Evolutionary conservation across 129 eudicot species (phyloP), one percentile per base, ranked within the genome.

Genomic region (Centella asiatica): DNA sequence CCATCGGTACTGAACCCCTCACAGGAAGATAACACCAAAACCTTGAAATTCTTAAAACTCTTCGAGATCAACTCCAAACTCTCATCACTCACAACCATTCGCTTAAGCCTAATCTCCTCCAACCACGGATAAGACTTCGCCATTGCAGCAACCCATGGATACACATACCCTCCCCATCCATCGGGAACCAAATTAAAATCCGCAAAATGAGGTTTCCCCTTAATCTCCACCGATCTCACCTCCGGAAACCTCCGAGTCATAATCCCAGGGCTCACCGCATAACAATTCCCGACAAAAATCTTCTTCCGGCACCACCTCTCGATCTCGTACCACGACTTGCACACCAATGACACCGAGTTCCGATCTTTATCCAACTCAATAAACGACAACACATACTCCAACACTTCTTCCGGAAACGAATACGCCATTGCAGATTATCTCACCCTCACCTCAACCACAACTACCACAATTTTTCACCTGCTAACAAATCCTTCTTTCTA

Each of bases 181-280:
- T 88, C 89, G 23, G 96, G 96, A 10, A 88, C 94, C 67, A 88
- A 76, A 69, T 79, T 84, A 52, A 80, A 88, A 44, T 88, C 96
- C 6, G 94, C 87, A 45, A 88, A 88, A 79, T 83, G 90, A 31
- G 94, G 94, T 68, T 84, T 84, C 26, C 94, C 96, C 50, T 87
- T 84, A 13, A 82, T 36, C 67, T 70, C 75, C 67, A 82, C 72
- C 48, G 81, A 67, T 57, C 86, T 66, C 15, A 79, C 60, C 47
- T 88, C 85, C 42, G 87, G 85, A 58, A 88, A 88, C 64, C 94
- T 63, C 62, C 77, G 66, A 67, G 65, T 73, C 87, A 77, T 60
- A 60, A 76, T 49, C 40, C 63, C 60, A 51, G 94, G 94, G 20
- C 71, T 74, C 44, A 81, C 89, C 0, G 94, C 79, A 57, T 88